phyloP scores from a whole-genome alignment of 2,329 filamentous ascomycete species.

The Paradendryphiella salina region DNA sequence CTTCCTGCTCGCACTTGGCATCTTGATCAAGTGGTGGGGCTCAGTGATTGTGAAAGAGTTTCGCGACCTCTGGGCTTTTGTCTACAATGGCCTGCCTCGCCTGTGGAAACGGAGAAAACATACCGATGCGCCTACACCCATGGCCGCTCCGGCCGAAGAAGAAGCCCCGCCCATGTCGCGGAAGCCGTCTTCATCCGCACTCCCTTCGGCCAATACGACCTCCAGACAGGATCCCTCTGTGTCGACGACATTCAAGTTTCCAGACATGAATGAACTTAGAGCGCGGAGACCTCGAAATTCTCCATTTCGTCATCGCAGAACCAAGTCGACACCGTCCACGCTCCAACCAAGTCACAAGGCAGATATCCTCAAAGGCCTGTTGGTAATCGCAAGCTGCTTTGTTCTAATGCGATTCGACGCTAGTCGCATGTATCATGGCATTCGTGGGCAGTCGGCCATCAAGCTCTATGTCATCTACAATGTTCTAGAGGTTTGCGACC shows the following conservation, averaged over 20 bases:
- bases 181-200: conserved; percentile 28
- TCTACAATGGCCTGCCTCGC: conserved; percentile 77
- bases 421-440: conserved; percentile 96
- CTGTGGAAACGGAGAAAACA: conserved; percentile 69
- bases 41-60: conserved; percentile 72
- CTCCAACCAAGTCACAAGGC: conserved; percentile 90
- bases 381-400: conserved; percentile 83
- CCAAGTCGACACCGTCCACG: conserved; percentile 81
- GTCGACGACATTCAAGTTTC: conserved; percentile 32
- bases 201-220: conserved; percentile 22
- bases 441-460: conserved; percentile 93
- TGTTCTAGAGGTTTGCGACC: conserved; percentile 88
- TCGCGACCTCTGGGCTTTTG: conserved; percentile 71
- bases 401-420: conserved; percentile 91
- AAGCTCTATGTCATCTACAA: conserved; percentile 99
- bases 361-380: conserved; percentile 84
- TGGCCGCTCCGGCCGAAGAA: conserved; percentile 37
- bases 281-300: conserved; percentile 37
- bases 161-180: conserved; percentile 30
- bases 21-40: conserved; percentile 78
- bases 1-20: conserved; percentile 77
- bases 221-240: conserved; percentile 28
- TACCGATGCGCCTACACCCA: conserved; percentile 39
- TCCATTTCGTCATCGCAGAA: conserved; percentile 65
- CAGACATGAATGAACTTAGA: conserved; percentile 33